Evolutionary conservation across 73 alveolate species (phyloP).

Genomic region (Tetrahymena malaccensis): DNA sequence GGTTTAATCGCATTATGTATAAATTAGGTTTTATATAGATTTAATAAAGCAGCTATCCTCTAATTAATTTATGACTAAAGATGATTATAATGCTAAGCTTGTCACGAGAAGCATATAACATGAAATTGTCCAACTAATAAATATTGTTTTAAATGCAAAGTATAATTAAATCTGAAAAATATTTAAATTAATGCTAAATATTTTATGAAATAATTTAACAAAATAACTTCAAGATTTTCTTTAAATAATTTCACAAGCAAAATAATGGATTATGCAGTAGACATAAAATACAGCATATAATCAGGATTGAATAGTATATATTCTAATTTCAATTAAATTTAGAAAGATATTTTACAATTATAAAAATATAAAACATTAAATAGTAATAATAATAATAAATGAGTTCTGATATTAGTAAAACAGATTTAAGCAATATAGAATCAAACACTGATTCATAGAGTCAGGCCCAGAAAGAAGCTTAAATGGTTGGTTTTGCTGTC

Average conservation of each 20-base stretch:
- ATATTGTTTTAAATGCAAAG: no score
- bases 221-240: no score
- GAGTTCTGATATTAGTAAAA: not conserved
- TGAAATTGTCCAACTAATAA: no score
- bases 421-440: not conserved
- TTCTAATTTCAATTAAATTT: not conserved
- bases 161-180: no score
- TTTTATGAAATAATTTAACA: no score
- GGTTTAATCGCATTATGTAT: no score
- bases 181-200: no score
- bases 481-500: not conserved
- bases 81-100: no score
- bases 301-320: not conserved
- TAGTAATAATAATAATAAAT: not conserved
- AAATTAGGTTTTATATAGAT: no score
- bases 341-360: not conserved
- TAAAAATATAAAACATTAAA: not conserved
- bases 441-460: not conserved
- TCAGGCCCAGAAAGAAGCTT: not conserved
- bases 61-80: no score
- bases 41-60: no score
- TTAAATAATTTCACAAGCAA: not conserved
- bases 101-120: no score
- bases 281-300: not conserved
- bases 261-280: not conserved